Conservation (phyloP, 1,284 basidiomycete species). For the Hypsizygus ulmarius region DNA sequence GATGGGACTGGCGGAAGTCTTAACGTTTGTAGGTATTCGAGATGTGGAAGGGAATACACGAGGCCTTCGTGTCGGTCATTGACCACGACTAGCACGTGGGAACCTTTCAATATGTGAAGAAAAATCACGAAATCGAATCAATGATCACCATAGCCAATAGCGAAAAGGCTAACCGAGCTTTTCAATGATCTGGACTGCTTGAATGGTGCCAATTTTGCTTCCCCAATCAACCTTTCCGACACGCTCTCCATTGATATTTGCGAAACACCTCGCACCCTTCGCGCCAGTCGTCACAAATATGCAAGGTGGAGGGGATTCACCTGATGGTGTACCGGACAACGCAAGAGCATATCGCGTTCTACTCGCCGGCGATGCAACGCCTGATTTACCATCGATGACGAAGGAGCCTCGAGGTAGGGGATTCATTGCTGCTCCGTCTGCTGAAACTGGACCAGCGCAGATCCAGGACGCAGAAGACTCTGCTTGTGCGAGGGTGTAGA, state of each 20-base stretch:
- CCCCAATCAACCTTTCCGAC: slow-evolving; percentile 59
- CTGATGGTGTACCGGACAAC: slow-evolving; percentile 20
- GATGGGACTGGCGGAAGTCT: slow-evolving; percentile 40
- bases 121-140: background rate
- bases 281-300: slow-evolving; percentile 55
- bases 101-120: slow-evolving; percentile 37
- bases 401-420: slow-evolving; percentile 54
- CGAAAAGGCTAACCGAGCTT: slow-evolving; percentile 42
- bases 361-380: slow-evolving; percentile 46
- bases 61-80: slow-evolving; percentile 54
- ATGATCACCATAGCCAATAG: background rate
- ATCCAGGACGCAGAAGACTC: slow-evolving; percentile 44
- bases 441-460: slow-evolving; percentile 30
- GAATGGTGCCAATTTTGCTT: slow-evolving; percentile 46
- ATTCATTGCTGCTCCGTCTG: slow-evolving; percentile 47
- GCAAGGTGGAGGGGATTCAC: slow-evolving; percentile 28
- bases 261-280: slow-evolving; percentile 53
- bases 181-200: slow-evolving; percentile 50
- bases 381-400: slow-evolving; percentile 61
- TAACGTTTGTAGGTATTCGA: slow-evolving; percentile 55
- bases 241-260: slow-evolving; percentile 60
- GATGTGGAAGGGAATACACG: slow-evolving; percentile 68
- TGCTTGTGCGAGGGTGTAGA: slow-evolving; percentile 53
- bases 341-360: slow-evolving; percentile 39
- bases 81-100: slow-evolving; percentile 60